A percentile compares a stretch with the other conserved stretches of the same genome.
Evolutionary conservation across 2,329 filamentous ascomycete genomes (phyloP).

Genomic region (Arachnopeziza araneosa): DNA sequence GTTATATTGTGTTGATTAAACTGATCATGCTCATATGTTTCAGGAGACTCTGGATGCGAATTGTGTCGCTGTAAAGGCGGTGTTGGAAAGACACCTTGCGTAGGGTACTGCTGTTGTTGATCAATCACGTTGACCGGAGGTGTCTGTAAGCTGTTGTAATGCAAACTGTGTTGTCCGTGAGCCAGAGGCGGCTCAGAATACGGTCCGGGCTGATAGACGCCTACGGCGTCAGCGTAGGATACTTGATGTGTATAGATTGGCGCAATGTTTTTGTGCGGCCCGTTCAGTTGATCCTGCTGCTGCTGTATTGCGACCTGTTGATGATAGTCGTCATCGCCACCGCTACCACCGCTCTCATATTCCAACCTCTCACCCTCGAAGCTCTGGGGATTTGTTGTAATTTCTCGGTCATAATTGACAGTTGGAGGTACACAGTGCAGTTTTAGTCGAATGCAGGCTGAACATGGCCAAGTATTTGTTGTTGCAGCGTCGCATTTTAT

Average conservation of each 20-base stretch:
- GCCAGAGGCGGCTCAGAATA: constrained; percentile 39
- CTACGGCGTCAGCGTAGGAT: constrained; percentile 40
- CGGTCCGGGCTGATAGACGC: constrained; percentile 34
- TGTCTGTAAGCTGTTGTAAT: constrained; percentile 49
- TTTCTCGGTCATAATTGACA: constrained; percentile 31
- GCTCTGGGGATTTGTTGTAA: constrained; percentile 25
- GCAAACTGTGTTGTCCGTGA: constrained; percentile 41
- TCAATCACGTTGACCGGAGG: constrained; percentile 44
- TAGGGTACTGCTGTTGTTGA: constrained; percentile 42
- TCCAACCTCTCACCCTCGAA: constrained; percentile 47
- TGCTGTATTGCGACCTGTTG: constrained; percentile 50
- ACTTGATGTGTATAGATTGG: constrained; percentile 45
- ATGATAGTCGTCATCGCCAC: constrained; percentile 42
- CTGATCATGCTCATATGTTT: constrained; percentile 54
- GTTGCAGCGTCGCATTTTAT: constrained; percentile 98
- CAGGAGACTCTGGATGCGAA: constrained; percentile 35
- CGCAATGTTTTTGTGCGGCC: constrained; percentile 33
- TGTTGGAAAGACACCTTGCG: constrained; percentile 48
- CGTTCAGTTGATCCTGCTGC: constrained; percentile 22
- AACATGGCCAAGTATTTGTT: constrained; percentile 96
- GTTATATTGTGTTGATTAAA: constrained; percentile 68
- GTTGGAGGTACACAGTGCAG: constrained; percentile 82
- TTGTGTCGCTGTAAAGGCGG: constrained; percentile 37
- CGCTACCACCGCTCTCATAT: constrained; percentile 38
- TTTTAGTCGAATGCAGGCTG: constrained; percentile 86